phyloP scores from a whole-genome alignment of 2,329 filamentous ascomycete genomes.

The Onygenales sp. region DNA sequence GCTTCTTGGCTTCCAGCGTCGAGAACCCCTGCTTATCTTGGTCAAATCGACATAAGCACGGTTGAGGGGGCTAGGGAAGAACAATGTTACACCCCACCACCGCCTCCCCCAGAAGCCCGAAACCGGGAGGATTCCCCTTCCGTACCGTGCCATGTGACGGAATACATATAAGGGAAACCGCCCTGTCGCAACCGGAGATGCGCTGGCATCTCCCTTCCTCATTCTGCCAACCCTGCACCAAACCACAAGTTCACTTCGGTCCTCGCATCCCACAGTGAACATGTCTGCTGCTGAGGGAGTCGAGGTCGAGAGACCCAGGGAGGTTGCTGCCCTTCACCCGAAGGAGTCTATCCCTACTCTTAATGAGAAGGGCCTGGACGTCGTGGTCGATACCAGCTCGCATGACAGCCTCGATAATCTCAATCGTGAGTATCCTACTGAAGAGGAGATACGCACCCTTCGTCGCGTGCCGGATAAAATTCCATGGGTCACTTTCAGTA shows the following conservation, averaged over 20 bases:
- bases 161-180: neutral
- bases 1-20: neutral
- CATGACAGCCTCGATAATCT: slow-evolving; percentile 12
- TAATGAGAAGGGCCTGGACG: slow-evolving; percentile 8
- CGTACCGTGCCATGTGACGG: neutral
- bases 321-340: neutral
- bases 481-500: slow-evolving; percentile 56
- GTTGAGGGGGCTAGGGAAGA: neutral
- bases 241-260: neutral
- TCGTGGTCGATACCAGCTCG: slow-evolving; percentile 2
- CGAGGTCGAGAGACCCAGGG: neutral
- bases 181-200: neutral
- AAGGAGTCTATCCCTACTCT: neutral
- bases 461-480: slow-evolving; percentile 36
- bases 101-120: neutral
- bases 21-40: neutral
- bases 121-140: neutral
- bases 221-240: neutral
- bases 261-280: neutral
- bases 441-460: slow-evolving; percentile 24
- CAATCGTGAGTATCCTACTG: slow-evolving; percentile 16
- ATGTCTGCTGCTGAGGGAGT: neutral
- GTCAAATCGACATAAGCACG: neutral
- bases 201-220: neutral
- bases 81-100: neutral